Base-by-base conservation (phyloP, 176 grass and related monocot genomes). In the Bolboschoenus planiculmis region DNA sequence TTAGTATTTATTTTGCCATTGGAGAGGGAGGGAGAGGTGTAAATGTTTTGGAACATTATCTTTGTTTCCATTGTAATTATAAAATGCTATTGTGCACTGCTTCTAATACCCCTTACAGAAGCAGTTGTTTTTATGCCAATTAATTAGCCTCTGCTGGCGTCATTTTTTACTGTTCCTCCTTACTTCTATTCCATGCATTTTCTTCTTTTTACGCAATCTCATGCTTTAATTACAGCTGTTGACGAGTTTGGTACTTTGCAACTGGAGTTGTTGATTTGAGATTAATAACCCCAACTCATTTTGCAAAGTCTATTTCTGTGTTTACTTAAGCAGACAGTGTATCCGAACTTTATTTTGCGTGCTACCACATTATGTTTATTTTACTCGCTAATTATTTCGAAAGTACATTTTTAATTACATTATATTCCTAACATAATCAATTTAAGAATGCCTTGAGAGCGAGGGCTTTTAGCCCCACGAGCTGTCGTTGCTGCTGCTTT, bases 61-160 rank as follows among this genome's bases (percentile, higher is more conserved):
- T 76, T 21, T 76, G 23, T 18, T 75, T 29, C 42, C 21, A 27
- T 51, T 76, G 72, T 76, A 75, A 50, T 76, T 76, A 76, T 76
- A 76, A 51, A n/a, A 33, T 10, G 72, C 72, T 33, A 75, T 75
- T 30, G 11, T 51, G n/a, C n/a, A 30, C 43, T 51, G 72, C 72
- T 76, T 15, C 44, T 76, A 51, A 76, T 31, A 76, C 72, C 72
- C 72, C 72, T 51, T 46, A 18, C 72, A 76, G 40, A 74, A 74
- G 72, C 43, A 76, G 24, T 70, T 21, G 18, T 70, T 70, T 42
- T n/a, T 44, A 51, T 48, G 72, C 31, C 13, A 3, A 76, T 24
- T 31, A 51, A 30, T 4, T 76, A 76, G 72, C 44, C 20, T 29
- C 46, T 47, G n/a, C 23, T 47, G 68, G 24, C 51, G 23, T 31